These are phyloP conservation scores for Hyaloscypha finlandica DNA, from an alignment of 495 filamentous ascomycete genomes.

Conservation along the genomic window DNA sequence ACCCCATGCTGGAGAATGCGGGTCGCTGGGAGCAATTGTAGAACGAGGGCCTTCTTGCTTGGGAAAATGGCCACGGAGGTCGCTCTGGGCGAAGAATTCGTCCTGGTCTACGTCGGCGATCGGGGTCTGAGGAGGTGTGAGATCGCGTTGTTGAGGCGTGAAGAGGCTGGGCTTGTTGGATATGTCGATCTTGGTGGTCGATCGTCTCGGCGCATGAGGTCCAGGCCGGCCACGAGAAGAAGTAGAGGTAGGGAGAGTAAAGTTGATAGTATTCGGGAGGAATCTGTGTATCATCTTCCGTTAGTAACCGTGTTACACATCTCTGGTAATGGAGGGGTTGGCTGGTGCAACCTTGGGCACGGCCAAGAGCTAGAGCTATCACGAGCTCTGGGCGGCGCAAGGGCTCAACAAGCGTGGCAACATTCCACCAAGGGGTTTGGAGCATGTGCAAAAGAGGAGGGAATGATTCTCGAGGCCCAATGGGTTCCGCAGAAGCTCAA, in stretches of 20 bases:
- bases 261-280: conserved; percentile 87
- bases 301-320: conserved; percentile 22
- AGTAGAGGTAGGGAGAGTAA: conserved; percentile 50
- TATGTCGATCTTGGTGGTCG: conserved; percentile 32
- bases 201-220: conserved; percentile 31
- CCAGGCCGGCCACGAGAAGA: conserved; percentile 27
- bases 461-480: neutral
- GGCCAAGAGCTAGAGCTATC: conserved; percentile 11
- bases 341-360: conserved; percentile 15
- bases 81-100: conserved; percentile 63
- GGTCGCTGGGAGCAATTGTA: conserved; percentile 55
- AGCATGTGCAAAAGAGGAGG: neutral
- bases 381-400: conserved; percentile 6
- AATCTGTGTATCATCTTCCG: conserved; percentile 57
- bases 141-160: conserved; percentile 40
- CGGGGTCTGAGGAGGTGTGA: conserved; percentile 59
- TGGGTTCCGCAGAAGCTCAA: conserved; percentile 9
- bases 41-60: conserved; percentile 35
- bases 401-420: neutral
- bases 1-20: conserved; percentile 72
- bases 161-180: conserved; percentile 45
- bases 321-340: neutral
- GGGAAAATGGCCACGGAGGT: conserved; percentile 46
- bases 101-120: conserved; percentile 62
- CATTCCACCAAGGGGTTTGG: conserved; percentile 7